phyloP scores from a whole-genome alignment of 2,329 filamentous ascomycete genomes.

The Diaporthe vaccinii region DNA sequence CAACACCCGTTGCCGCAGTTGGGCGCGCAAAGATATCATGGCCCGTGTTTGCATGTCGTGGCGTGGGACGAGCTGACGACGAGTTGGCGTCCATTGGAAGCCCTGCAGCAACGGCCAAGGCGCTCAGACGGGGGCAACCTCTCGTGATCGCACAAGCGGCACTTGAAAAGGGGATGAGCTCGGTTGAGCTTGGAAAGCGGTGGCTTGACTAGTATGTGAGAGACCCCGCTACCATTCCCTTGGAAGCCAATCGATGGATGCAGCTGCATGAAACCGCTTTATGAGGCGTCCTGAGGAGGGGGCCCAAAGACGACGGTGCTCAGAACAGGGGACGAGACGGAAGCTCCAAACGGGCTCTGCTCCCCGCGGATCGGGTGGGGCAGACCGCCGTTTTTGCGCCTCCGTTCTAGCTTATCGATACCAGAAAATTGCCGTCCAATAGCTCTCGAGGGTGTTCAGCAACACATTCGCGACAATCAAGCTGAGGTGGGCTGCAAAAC shows the following conservation, averaged over 20 bases:
- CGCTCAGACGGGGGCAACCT: constrained; percentile 11
- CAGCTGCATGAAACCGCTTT: neutral
- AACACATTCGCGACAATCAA: neutral
- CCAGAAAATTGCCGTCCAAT: constrained; percentile 26
- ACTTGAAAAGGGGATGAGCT: neutral
- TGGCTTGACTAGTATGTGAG: constrained; percentile 8
- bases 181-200: constrained; percentile 12
- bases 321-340: neutral
- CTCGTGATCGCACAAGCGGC: neutral
- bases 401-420: constrained; percentile 30
- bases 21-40: neutral
- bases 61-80: neutral
- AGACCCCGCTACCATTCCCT: neutral
- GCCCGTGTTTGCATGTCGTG: constrained; percentile 16
- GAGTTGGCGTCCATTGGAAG: neutral
- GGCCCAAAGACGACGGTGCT: neutral
- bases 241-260: constrained; percentile 18
- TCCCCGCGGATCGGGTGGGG: neutral
- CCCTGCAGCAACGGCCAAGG: neutral
- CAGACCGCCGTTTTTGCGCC: neutral
- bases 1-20: constrained; percentile 28
- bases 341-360: neutral
- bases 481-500: neutral
- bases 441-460: neutral
- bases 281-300: neutral